A percentile compares a stretch with the other conserved stretches of the same genome.
These are phyloP conservation scores for Pseudocercospora crystallina DNA, from an alignment of 2,329 filamentous ascomycete genomes.

Conservation along the genomic window DNA sequence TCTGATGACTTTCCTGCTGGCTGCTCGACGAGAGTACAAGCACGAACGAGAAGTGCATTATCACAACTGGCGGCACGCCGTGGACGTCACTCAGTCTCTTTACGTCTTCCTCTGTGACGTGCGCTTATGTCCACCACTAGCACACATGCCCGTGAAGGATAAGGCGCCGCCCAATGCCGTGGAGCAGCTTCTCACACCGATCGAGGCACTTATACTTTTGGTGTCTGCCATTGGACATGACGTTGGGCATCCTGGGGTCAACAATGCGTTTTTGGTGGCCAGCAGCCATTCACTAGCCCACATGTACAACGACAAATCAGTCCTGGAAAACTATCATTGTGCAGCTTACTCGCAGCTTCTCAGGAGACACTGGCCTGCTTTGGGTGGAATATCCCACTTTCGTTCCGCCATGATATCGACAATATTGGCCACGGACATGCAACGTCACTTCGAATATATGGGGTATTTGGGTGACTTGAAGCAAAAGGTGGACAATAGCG, in stretches of 20 bases:
- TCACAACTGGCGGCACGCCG: constrained; percentile 96
- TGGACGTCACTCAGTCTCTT: constrained; percentile 90
- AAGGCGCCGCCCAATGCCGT: constrained; percentile 55
- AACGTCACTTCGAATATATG: constrained; percentile 96
- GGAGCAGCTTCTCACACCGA: constrained; percentile 73
- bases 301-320: constrained; percentile 94
- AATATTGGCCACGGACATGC: constrained; percentile 98
- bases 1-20: constrained; percentile 79
- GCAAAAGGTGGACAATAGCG: constrained; percentile 68
- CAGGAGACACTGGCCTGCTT: constrained; percentile 83
- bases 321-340: constrained; percentile 95
- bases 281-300: constrained; percentile 91
- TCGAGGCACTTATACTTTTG: constrained; percentile 84
- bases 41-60: constrained; percentile 58
- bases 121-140: constrained; percentile 59
- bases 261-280: constrained; percentile 92
- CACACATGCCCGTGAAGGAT: constrained; percentile 50
- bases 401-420: constrained; percentile 92
- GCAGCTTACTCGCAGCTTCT: constrained; percentile 96
- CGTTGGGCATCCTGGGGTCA: constrained; percentile 95
- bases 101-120: constrained; percentile 83
- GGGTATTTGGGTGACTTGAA: constrained; percentile 78
- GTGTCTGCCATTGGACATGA: constrained; percentile 98
- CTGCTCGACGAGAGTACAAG: constrained; percentile 92
- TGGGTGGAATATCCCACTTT: constrained; percentile 76